phyloP scores from a whole-genome alignment of 202 grass and related monocot species.

The Tripidium arundinaceum region DNA sequence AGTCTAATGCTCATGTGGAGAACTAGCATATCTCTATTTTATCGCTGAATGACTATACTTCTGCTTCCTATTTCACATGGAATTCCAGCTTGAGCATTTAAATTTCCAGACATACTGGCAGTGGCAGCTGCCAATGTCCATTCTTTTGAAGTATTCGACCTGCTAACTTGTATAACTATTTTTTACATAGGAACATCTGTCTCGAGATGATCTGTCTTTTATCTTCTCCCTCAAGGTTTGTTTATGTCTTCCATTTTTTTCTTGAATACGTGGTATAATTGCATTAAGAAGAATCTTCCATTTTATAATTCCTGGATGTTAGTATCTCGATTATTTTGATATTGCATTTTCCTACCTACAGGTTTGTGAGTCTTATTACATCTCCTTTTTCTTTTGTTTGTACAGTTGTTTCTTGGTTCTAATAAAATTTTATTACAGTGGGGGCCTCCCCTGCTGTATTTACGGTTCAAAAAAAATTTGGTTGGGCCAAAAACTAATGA shows the following conservation, averaged over 20 bases:
- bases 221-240: conserved; percentile 92
- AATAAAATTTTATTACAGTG: background rate
- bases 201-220: conserved; percentile 83
- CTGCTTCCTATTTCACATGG: background rate
- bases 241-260: background rate
- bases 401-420: background rate
- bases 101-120: conserved; percentile 3
- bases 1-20: conserved; percentile 1
- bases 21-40: conserved; percentile 3
- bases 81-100: background rate
- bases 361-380: too few species aligned
- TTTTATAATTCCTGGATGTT: conserved; percentile 8
- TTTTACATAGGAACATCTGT: conserved; percentile 84
- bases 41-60: background rate
- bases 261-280: background rate
- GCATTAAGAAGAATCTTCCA: background rate
- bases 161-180: conserved; percentile 39
- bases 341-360: too few species aligned
- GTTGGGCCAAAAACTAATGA: background rate
- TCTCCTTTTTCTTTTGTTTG: background rate
- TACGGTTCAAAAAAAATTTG: background rate
- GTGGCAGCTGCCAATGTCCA: background rate
- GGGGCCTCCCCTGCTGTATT: background rate
- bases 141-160: background rate
- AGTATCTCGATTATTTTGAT: background rate